Base-by-base conservation (phyloP, 2,329 filamentous ascomycete genomes). In the Fusarium irregulare region DNA sequence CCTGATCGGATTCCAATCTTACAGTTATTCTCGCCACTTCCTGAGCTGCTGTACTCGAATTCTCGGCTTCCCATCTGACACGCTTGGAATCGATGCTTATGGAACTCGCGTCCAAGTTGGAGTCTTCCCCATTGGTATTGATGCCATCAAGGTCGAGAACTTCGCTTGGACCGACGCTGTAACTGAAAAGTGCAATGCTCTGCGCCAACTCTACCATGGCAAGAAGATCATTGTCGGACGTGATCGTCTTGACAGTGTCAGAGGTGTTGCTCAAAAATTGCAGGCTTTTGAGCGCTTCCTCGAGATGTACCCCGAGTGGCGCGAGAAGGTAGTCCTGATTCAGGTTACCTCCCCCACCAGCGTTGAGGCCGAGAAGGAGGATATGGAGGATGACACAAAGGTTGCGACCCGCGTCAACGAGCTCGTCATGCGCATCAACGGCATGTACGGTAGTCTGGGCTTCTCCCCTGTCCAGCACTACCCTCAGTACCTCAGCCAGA, bases 221-320 rank as follows among this genome's bases (percentile, higher is more conserved):
- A 97, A 95, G 83, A 97, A 97, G 82, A 91, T 98, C 74, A 97
- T 98, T 73, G 94, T 98, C 58, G 95, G 95, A 13, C 90, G 95
- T 73, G 95, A 98, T 79, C 91, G 95, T n/a, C 84, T 98, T 54
- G 95, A 98, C 79, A 95, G 92, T 74, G 93, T 97, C 46, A 89
- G 94, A 67, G 95, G 96, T 76, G 94, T 98, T 16, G 91, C 93
- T n/a, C 95, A 98, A 80, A 98, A 98, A 81, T 85, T 98, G 32
- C 92, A 97, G 83, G 95, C 94, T 0, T 98, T 97, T 78, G 93
- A 98, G 80, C 88, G 92, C 62, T 98, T 98, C 83, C 86, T 98
- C 41, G 93, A 97, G 76, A 87, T 91, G 67, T 97, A 96, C 77
- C 94, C 95, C 4, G 91, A 97, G 79, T 98, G 94, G 94, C 89